Conservation (phyloP, 177 flowering plant genomes). For the Vitis hybrid region DNA sequence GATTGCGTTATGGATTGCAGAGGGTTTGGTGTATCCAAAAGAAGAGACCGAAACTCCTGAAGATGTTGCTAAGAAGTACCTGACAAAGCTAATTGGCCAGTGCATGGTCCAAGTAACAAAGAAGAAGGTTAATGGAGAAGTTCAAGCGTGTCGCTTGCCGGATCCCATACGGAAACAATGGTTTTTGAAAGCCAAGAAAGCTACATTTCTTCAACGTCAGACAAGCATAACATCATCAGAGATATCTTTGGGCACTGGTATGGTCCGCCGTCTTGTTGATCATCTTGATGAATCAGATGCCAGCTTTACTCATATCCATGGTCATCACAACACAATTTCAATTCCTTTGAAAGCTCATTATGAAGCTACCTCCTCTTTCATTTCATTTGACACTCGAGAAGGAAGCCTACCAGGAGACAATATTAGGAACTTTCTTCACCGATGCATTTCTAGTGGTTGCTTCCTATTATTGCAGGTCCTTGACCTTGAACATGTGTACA, state of each 20-base stretch:
- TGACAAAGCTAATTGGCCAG: neutral
- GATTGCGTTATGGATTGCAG: slow-evolving; percentile 3
- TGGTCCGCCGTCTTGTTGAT: too few relatives aligned
- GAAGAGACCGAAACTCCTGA: neutral
- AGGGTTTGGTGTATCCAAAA: neutral
- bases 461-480: slow-evolving; percentile 15
- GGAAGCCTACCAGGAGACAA: slow-evolving; percentile 12
- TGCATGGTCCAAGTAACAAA: slow-evolving; percentile 4
- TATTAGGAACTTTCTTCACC: neutral
- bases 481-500: slow-evolving; percentile 23
- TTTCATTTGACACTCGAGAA: slow-evolving; percentile 14
- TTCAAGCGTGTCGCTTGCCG: slow-evolving; percentile 4
- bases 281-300: too few relatives aligned
- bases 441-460: slow-evolving; percentile 2
- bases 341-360: too few relatives aligned
- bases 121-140: neutral
- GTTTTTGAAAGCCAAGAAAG: too few relatives aligned
- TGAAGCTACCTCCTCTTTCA: too few relatives aligned
- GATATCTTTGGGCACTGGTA: too few relatives aligned
- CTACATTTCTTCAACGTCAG: too few relatives aligned
- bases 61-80: neutral
- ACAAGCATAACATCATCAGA: too few relatives aligned
- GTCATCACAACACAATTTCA: too few relatives aligned
- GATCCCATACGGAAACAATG: neutral
- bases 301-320: too few relatives aligned